Base-by-base conservation (phyloP, 495 filamentous ascomycete genomes). In the Opeltia flavorubescens region DNA sequence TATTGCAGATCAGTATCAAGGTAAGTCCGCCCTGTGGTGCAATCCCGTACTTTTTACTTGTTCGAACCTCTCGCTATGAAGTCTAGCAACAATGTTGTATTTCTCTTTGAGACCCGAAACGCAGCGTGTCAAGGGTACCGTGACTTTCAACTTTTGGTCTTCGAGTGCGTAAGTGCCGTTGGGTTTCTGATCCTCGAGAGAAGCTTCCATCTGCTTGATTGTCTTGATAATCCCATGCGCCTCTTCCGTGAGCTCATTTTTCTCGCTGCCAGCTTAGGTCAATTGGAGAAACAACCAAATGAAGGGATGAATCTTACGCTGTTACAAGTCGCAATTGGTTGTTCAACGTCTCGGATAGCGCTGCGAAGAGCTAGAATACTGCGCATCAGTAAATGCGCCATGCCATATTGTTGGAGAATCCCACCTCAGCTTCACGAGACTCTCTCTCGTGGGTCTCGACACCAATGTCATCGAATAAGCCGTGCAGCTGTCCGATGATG, bases 381-480 rank as follows among this genome's bases (percentile, higher is more conserved):
- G 50, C 64, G 44, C 64, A 41, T 47, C 43, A 27, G 11, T 15
- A 7, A 20, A 5, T 25, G 21, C 17, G 1, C 5, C n/a, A 24
- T 5, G 0, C n/a, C 13, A 9, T 24, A 17, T 25, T 38, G 27
- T 31, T 13, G 11, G 12, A 26, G 27, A 6, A 50, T 62, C 70
- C 53, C 66, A 94, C 86, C 76, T 93, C 82, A 55, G 83, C 71
- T 60, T 96, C 88, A 48, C 93, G 73, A 4, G 74, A 70, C 49
- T 95, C 87, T 50, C 93, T 80, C 65, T 95, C 91, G 78, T 93
- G 85, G 57, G 65, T 76, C 15, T 87, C 72, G 35, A 99, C 80
- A 29, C 91, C 91, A 55, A 99, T 95, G 52, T 96, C 89, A 63
- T 96, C 91, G 57, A 93, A 99, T 41, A 95, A 73, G 35, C 82